Conservation (phyloP, 2,329 filamentous ascomycete species). For the Bimuria novae-zelandiae region DNA sequence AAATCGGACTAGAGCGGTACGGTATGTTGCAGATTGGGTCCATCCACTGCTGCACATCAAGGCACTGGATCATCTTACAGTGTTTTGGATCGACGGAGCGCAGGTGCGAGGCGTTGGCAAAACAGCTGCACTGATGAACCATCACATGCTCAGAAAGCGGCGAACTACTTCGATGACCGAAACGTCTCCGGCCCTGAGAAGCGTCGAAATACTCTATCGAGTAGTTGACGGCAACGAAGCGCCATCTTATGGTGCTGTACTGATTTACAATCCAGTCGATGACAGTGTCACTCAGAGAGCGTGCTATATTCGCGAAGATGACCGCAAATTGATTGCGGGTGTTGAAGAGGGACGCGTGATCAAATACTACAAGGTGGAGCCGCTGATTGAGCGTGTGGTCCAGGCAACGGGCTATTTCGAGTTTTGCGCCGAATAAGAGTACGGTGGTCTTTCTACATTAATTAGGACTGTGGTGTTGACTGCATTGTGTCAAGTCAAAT, state of each 20-base stretch:
- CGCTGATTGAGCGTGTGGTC: not conserved
- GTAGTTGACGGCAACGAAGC: not conserved
- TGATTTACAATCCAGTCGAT: not conserved
- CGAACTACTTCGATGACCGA: not conserved
- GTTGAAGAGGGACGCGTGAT: not conserved
- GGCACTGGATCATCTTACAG: slow-evolving; percentile 17
- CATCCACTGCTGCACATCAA: slow-evolving; percentile 21
- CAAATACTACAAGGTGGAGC: not conserved
- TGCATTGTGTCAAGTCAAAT: too few species aligned
- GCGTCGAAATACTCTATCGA: not conserved
- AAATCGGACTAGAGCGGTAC: too few species aligned
- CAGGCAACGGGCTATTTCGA: not conserved
- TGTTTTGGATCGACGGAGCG: slow-evolving; percentile 23
- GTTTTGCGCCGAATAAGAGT: too few species aligned
- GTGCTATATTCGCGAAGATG: not conserved
- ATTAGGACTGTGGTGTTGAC: too few species aligned
- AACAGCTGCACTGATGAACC: slow-evolving; percentile 16
- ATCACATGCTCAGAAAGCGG: slow-evolving; percentile 16
- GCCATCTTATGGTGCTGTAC: not conserved
- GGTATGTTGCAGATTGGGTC: slow-evolving; percentile 22
- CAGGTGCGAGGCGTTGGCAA: slow-evolving; percentile 19
- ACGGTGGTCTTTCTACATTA: too few species aligned
- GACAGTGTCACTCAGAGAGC: not conserved
- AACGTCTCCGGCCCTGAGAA: not conserved
- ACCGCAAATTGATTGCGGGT: not conserved